Conservation (phyloP, 306 rosid species). For the Alnus glutinosa region DNA sequence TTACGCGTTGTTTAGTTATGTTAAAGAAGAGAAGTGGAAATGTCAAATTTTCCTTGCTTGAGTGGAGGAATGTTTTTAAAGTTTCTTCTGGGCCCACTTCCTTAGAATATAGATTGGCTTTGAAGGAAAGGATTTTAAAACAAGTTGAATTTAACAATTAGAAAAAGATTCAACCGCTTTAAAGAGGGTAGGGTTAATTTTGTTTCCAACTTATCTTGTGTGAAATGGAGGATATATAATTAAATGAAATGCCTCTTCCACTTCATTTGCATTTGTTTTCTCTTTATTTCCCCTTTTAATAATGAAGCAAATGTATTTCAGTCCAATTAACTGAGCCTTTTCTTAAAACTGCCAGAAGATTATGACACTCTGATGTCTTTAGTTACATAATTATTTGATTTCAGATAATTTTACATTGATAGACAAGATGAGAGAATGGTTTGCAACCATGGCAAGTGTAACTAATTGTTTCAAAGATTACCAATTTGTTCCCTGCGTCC, state of each 20-base stretch:
- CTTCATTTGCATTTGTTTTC: too few relatives aligned
- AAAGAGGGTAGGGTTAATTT: too few relatives aligned
- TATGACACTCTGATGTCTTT: neutral
- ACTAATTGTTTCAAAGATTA: neutral
- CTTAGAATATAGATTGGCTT: neutral
- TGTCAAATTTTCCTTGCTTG: neutral
- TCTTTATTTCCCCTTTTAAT: too few relatives aligned
- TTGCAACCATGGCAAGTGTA: neutral
- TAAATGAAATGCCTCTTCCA: too few relatives aligned
- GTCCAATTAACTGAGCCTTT: too few relatives aligned
- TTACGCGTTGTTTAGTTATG: neutral
- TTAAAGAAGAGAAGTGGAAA: neutral
- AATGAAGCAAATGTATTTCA: too few relatives aligned
- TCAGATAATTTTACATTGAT: neutral
- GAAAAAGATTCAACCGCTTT: too few relatives aligned
- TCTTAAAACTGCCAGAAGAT: neutral
- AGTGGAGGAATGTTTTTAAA: neutral
- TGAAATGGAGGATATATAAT: too few relatives aligned
- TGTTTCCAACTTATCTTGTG: too few relatives aligned
- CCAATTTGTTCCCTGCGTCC: neutral
- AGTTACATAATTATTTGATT: neutral
- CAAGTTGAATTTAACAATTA: too few relatives aligned
- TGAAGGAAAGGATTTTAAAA: too few relatives aligned
- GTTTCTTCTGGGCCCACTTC: neutral
- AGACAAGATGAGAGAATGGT: neutral